Evolutionary conservation across 345 rosid genomes (phyloP).

Genomic region (Ceriops zippeliana): DNA sequence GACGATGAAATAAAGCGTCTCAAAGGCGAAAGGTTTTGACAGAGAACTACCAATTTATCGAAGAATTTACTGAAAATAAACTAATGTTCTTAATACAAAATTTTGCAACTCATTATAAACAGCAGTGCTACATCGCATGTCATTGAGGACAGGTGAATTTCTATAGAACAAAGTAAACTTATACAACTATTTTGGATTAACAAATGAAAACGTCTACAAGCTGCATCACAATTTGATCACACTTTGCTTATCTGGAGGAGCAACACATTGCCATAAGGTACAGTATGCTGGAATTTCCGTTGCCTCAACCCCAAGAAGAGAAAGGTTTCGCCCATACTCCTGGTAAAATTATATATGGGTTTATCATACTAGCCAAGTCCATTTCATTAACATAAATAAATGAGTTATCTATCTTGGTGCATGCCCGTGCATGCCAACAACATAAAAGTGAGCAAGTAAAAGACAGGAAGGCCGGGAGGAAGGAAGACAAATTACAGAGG

Average conservation of each 20-base stretch:
- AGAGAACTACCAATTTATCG: neutral
- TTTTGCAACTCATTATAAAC: conserved; percentile 1
- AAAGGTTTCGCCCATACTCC: conserved; percentile 84
- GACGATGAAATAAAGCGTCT: too few species aligned
- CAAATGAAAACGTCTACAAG: conserved; percentile 5
- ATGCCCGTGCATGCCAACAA: neutral
- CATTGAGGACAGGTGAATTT: neutral
- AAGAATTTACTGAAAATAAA: neutral
- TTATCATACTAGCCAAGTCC: neutral
- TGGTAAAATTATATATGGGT: conserved; percentile 22
- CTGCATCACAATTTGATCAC: conserved; percentile 35
- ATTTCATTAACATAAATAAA: neutral
- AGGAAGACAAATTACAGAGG: neutral
- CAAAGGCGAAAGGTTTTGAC: too few species aligned
- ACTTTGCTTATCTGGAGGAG: conserved; percentile 68
- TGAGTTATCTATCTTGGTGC: neutral
- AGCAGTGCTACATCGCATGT: neutral
- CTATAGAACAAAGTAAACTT: neutral
- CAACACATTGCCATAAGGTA: conserved; percentile 90
- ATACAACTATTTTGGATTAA: neutral
- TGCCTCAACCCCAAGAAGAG: conserved; percentile 66
- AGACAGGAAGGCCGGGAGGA: neutral
- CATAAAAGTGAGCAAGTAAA: neutral
- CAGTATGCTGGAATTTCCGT: conserved; percentile 56
- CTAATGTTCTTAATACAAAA: neutral